These are phyloP conservation scores for Henckelia pumila DNA, from an alignment of 257 asterid species.

Conservation along the genomic window DNA sequence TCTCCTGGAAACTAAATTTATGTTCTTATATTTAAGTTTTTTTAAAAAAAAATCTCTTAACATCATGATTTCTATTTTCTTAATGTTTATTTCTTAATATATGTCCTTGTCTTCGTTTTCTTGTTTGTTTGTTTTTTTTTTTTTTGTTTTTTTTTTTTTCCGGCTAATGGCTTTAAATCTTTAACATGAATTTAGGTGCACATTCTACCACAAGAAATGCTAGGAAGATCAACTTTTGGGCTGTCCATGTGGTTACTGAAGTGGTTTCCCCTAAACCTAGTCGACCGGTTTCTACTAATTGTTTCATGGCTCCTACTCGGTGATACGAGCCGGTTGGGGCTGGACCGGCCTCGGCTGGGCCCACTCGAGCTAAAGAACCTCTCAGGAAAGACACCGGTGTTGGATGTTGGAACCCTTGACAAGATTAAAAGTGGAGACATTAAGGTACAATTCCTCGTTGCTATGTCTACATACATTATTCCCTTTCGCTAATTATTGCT, in stretches of 20 bases:
- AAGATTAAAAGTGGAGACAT: conserved; percentile 73
- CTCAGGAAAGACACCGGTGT: conserved; percentile 65
- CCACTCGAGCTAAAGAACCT: conserved; percentile 64
- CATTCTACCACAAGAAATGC: conserved; percentile 74
- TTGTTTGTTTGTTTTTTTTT: neutral
- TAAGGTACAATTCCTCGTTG: conserved; percentile 44
- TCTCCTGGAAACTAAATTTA: neutral
- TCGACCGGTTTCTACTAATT: conserved; percentile 51
- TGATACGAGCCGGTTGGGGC: conserved; percentile 55
- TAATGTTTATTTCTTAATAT: too few species aligned
- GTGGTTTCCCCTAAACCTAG: conserved; percentile 67
- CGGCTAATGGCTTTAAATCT: conserved; percentile 6
- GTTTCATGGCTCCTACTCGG: conserved; percentile 54
- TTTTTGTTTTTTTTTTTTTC: neutral
- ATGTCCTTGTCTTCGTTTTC: neutral
- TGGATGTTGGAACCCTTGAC: conserved; percentile 71
- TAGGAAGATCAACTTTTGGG: conserved; percentile 75
- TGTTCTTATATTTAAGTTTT: too few species aligned
- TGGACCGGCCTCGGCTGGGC: conserved; percentile 51
- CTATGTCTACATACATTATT: neutral
- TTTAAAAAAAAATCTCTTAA: too few species aligned
- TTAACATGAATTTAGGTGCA: conserved; percentile 49
- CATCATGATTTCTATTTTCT: neutral
- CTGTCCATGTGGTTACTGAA: conserved; percentile 72
- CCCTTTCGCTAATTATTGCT: conserved; percentile 2